Percentiles rank a stretch among this genome's conserved stretches.
Conservation (phyloP, 345 rosid genomes). For the Angophora floribunda region DNA sequence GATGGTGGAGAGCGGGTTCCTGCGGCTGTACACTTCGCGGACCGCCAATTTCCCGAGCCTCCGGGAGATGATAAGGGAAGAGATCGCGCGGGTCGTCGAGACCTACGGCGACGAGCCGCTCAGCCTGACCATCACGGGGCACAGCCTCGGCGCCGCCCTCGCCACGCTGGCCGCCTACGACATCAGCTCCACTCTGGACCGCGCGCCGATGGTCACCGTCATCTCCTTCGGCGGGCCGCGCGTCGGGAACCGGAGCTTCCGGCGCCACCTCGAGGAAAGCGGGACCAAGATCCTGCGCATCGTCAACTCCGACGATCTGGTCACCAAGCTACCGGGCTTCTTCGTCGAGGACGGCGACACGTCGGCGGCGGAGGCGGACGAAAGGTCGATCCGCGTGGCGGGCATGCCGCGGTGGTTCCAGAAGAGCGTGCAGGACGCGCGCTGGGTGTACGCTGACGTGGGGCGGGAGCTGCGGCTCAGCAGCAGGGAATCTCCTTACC, state of each 20-base stretch:
- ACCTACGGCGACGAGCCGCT: conserved; percentile 42
- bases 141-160: conserved; percentile 60
- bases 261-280: conserved; percentile 30
- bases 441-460: conserved; percentile 47
- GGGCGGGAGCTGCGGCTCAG: conserved; percentile 44
- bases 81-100: conserved; percentile 15
- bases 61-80: conserved; percentile 25
- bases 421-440: conserved; percentile 24
- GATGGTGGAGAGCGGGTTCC: conserved; percentile 62
- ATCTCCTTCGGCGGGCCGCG: conserved; percentile 66
- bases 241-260: conserved; percentile 49
- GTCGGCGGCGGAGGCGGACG: not conserved
- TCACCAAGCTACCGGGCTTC: conserved; percentile 59
- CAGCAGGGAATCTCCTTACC: conserved; percentile 30
- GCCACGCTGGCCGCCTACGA: conserved; percentile 50
- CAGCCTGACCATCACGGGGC: conserved; percentile 58
- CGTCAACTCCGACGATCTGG: conserved; percentile 50
- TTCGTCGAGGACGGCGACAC: conserved; percentile 14
- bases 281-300: conserved; percentile 46
- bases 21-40: conserved; percentile 44
- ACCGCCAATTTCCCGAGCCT: conserved; percentile 22
- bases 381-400: not conserved
- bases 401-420: conserved; percentile 31
- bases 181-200: conserved; percentile 18
- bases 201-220: conserved; percentile 41